Evolutionary conservation across 345 rosid genomes (phyloP).

Genomic region (Durio zibethinus): DNA sequence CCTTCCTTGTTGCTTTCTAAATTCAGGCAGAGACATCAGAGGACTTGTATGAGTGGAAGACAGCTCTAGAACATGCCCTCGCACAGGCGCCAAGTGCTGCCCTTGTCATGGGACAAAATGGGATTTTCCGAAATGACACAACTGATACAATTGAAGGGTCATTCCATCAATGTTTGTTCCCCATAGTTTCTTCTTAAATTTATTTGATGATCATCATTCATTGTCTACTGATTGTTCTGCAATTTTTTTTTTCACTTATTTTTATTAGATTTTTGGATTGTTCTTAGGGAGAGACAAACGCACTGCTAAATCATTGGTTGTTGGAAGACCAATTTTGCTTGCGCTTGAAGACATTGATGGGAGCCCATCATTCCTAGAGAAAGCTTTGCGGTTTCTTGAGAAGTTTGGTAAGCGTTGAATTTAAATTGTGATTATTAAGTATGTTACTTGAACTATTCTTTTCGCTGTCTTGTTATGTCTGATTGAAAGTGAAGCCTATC

Average conservation of each 20-base stretch:
- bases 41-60: slow-evolving; percentile 93
- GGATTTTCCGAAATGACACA: slow-evolving; percentile 71
- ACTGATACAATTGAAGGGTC: slow-evolving; percentile 78
- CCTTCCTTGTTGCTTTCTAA: slow-evolving; percentile 15
- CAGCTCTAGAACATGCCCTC: slow-evolving; percentile 90
- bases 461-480: background rate
- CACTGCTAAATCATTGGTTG: slow-evolving; percentile 87
- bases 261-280: slow-evolving; percentile 4
- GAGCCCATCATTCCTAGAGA: slow-evolving; percentile 97
- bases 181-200: slow-evolving; percentile 9
- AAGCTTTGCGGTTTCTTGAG: slow-evolving; percentile 94
- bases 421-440: slow-evolving; percentile 4
- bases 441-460: slow-evolving; percentile 6
- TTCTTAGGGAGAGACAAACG: slow-evolving; percentile 86
- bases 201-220: slow-evolving; percentile 11
- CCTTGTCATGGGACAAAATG: slow-evolving; percentile 91
- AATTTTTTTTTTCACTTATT: slow-evolving; percentile 12
- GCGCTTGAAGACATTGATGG: slow-evolving; percentile 99
- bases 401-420: slow-evolving; percentile 62
- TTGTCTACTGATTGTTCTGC: slow-evolving; percentile 6
- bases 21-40: slow-evolving; percentile 88
- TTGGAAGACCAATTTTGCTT: slow-evolving; percentile 97
- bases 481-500: slow-evolving; percentile 6
- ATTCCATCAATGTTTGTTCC: slow-evolving; percentile 66
- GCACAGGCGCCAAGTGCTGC: slow-evolving; percentile 97